Percentiles rank a stretch among this genome's conserved stretches.
These are phyloP conservation scores for Entomortierella beljakovae DNA, from an alignment of 192 early-diverging fungal genomes.

Conservation along the genomic window DNA sequence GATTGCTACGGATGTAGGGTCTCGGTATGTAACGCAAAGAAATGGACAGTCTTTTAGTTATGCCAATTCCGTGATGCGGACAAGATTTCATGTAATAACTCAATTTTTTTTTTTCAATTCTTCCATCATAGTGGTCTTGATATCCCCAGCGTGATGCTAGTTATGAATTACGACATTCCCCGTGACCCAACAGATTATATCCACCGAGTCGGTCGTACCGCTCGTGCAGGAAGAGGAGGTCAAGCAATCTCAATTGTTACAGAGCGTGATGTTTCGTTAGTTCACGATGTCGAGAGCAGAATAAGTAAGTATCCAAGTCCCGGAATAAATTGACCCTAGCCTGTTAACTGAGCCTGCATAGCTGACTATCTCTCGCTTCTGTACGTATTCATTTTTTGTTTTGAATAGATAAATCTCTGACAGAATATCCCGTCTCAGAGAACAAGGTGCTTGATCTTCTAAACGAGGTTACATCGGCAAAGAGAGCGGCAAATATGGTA, in stretches of 20 bases:
- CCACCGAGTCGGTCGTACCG: conserved; percentile 98
- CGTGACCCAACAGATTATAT: conserved; percentile 97
- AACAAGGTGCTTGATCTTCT: conserved; percentile 86
- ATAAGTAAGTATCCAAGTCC: conserved; percentile 62
- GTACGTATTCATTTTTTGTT: not conserved
- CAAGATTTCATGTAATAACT: not conserved
- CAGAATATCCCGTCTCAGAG: conserved; percentile 81
- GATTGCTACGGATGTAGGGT: conserved; percentile 97
- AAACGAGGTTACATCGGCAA: conserved; percentile 88
- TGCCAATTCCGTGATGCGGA: not conserved
- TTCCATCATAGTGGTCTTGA: conserved; percentile 85
- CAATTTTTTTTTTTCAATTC: not conserved
- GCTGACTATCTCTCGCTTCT: not conserved
- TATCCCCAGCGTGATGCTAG: conserved; percentile 93
- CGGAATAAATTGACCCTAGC: not conserved
- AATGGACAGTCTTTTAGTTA: not conserved
- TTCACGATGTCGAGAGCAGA: conserved; percentile 92
- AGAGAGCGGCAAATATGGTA: conserved; percentile 90
- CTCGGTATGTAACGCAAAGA: conserved; percentile 68
- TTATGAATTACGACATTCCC: conserved; percentile 97
- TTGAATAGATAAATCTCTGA: conserved; percentile 79
- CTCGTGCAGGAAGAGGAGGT: conserved; percentile 95
- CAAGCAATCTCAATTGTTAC: conserved; percentile 88
- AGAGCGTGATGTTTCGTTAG: conserved; percentile 86
- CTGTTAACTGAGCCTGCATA: not conserved